phyloP scores from a whole-genome alignment of 148 eudicot genomes.

The Vaccinium darrowii region DNA sequence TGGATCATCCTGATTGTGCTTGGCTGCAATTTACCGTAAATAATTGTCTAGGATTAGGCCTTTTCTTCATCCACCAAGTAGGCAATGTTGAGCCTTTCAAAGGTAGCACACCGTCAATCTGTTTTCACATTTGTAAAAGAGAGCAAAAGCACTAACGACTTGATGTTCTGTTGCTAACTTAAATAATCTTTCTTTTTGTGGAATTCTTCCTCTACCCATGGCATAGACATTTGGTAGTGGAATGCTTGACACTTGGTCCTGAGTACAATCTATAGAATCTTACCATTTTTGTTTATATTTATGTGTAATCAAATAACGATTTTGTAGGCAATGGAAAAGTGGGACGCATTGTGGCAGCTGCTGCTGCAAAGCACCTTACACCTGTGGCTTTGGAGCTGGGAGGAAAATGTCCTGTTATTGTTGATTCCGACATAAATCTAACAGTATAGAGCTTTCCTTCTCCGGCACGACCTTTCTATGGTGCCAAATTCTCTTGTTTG shows the following conservation, averaged over 20 bases:
- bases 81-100: background rate
- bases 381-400: slow-evolving; percentile 77
- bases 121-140: background rate
- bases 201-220: background rate
- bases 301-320: background rate
- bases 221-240: background rate
- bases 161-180: background rate
- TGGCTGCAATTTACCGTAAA: background rate
- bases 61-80: background rate
- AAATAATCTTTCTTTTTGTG: background rate
- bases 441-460: slow-evolving; percentile 30
- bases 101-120: background rate
- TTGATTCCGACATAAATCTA: slow-evolving; percentile 45
- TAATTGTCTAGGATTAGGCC: background rate
- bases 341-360: slow-evolving; percentile 58
- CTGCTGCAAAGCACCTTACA: slow-evolving; percentile 70
- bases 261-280: background rate
- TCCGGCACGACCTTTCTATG: background rate
- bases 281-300: background rate
- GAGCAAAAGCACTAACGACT: background rate
- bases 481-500: background rate
- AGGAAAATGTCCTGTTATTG: slow-evolving; percentile 66
- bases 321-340: slow-evolving; percentile 55
- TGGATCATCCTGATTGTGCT: background rate
- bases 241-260: slow-evolving; percentile 8